Conservation (phyloP, 768 basidiomycete species). For the Suillus subalutaceus region DNA sequence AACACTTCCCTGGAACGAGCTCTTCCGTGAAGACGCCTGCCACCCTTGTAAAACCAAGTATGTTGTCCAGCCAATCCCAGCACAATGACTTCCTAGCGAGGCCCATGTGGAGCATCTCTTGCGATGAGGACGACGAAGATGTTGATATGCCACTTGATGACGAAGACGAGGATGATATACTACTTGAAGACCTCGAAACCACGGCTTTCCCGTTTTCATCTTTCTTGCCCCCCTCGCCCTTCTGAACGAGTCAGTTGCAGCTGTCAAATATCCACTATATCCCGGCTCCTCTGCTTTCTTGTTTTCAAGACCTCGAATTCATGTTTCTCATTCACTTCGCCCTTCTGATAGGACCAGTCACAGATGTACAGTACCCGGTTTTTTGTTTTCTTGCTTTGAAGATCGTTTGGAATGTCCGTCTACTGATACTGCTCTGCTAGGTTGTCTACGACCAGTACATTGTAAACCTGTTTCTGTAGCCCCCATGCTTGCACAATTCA, state of each 20-base stretch:
- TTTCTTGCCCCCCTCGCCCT: not conserved
- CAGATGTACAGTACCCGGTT: not conserved
- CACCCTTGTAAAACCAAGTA: not conserved
- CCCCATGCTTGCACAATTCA: not conserved
- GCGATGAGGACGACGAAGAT: not conserved
- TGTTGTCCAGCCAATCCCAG: not conserved
- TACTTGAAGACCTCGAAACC: not conserved
- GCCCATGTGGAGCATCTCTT: not conserved
- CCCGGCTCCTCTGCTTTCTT: not conserved
- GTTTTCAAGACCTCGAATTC: slow-evolving; percentile 1
- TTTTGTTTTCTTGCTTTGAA: slow-evolving; percentile 3
- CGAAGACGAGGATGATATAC: not conserved
- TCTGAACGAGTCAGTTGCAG: not conserved
- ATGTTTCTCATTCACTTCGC: not conserved
- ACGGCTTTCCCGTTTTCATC: not conserved
- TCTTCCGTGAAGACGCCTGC: not conserved
- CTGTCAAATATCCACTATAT: not conserved
- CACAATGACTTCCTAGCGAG: not conserved
- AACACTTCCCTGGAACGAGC: not conserved
- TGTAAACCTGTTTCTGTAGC: not conserved
- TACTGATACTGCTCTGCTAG: not conserved
- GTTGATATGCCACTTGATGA: not conserved
- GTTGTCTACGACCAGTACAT: not conserved
- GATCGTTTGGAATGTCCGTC: not conserved
- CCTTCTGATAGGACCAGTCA: not conserved